Evolutionary conservation across 2,329 filamentous ascomycete species (phyloP).

Genomic region (Ceratocystiopsis brevicomis): DNA sequence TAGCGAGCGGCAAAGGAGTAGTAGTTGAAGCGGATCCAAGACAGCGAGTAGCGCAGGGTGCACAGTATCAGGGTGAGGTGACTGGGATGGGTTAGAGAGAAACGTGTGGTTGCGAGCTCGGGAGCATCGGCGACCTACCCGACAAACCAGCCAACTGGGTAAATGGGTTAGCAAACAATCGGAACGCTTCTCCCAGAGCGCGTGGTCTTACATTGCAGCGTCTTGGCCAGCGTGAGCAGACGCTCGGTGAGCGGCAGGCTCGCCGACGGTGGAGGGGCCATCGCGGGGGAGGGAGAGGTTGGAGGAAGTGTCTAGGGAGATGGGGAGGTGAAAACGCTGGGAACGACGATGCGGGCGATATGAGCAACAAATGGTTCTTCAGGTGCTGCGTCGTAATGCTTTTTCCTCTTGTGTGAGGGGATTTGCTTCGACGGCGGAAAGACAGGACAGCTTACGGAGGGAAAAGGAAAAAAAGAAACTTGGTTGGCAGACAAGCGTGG

Average conservation of each 20-base stretch:
- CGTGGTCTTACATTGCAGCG: conserved; percentile 57
- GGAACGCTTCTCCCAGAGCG: too few species aligned
- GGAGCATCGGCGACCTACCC: conserved; percentile 38
- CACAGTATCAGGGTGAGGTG: conserved; percentile 73
- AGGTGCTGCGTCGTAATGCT: too few species aligned
- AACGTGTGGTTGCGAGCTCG: too few species aligned
- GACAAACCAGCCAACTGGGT: conserved; percentile 56
- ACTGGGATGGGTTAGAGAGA: conserved; percentile 24
- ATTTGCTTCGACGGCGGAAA: too few species aligned
- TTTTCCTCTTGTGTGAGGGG: too few species aligned
- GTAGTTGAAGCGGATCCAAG: conserved; percentile 78
- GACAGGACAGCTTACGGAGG: too few species aligned
- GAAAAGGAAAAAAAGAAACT: too few species aligned
- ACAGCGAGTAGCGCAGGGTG: conserved; percentile 66
- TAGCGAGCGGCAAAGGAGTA: conserved; percentile 58
- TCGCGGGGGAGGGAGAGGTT: conserved; percentile 14
- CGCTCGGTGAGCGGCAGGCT: conserved; percentile 54
- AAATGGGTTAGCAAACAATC: conserved; percentile 17
- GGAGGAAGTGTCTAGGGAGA: background rate
- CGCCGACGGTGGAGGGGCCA: conserved; percentile 58
- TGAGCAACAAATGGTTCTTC: too few species aligned
- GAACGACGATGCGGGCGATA: too few species aligned
- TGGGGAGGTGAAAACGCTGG: too few species aligned
- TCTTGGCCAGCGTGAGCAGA: conserved; percentile 62
- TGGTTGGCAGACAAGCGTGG: too few species aligned